phyloP scores from a whole-genome alignment of 805 yeast species.

The Pichia insulana region DNA sequence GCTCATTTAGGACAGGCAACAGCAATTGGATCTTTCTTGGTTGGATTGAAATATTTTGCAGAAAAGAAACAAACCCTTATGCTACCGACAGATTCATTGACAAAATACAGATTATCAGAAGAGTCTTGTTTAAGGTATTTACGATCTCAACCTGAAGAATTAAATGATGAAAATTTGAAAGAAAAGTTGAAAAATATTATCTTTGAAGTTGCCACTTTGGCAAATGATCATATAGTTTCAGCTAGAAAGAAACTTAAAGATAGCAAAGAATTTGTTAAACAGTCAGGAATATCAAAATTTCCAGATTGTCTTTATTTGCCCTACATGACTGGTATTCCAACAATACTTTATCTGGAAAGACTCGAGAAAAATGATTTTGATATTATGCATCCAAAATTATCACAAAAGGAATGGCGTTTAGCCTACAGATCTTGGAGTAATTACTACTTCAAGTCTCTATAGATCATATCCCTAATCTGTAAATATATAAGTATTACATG shows the following conservation, averaged over 20 bases:
- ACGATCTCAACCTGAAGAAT: conserved; percentile 32
- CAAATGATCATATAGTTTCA: conserved; percentile 72
- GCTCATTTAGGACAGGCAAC: conserved; percentile 83
- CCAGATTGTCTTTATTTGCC: conserved; percentile 66
- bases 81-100: conserved; percentile 56
- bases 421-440: conserved; percentile 51
- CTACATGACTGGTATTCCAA: conserved; percentile 58
- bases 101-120: conserved; percentile 47
- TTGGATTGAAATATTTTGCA: conserved; percentile 54
- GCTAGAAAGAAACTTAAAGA: conserved; percentile 48
- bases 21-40: conserved; percentile 55
- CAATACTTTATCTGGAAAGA: conserved; percentile 49
- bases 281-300: conserved; percentile 16
- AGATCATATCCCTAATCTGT: not conserved
- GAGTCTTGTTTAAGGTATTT: conserved; percentile 46
- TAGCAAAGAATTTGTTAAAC: conserved; percentile 26
- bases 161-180: conserved; percentile 16
- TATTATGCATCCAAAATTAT: conserved; percentile 35
- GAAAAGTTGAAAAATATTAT: conserved; percentile 45
- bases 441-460: conserved; percentile 22
- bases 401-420: conserved; percentile 52
- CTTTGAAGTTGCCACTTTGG: conserved; percentile 61
- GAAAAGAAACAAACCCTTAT: conserved; percentile 40
- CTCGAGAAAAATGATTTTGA: conserved; percentile 62
- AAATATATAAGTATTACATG: not conserved